Base-by-base conservation (phyloP, 202 grass and related monocot species). In the Hordeum pubiflorum region DNA sequence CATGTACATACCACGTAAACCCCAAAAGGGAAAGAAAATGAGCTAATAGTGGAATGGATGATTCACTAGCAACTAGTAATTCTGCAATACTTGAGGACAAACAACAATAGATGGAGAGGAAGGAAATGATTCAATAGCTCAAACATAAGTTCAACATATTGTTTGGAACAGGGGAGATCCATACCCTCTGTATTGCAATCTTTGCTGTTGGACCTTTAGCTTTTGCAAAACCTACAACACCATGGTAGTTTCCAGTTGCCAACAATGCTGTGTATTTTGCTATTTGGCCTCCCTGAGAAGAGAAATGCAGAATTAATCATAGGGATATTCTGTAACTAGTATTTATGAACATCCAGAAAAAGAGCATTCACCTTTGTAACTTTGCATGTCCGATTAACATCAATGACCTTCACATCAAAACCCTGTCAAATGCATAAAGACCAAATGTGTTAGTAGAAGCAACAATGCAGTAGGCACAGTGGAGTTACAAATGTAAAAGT, bases 211-310 rank as follows among this genome's bases (percentile, higher is more conserved):
- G 88, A 5, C 90, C 92, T 85, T 93, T 94, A 81, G 90, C 92
- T 91, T 85, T 98, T 63, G 90, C 90, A 76, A 98, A 98, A 73
- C 95, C 92, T 40, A 98, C 90, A 63, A 98, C 95, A 82, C 95
- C 95, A 88, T 98, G 72, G 80, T 94, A 94, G 77, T 98, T 98
- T 82, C 95, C 92, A 86, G 95, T 98, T 59, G 92, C 92, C 77
- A 98, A 60, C 55, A 98, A 58, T 63, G 95, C 95, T 11, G 90
- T 94, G 78, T 58, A 98, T 82, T 94, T 98, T 74, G 86, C 90
- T 74, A 98, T 60, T 93, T 93, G 95, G 60, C 95, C 95, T 80
- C 92, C 95, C 95, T 98, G 81, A 17, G 46, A 80, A 58, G 41
- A 27, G 12, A 41, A 55, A 85, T 46, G 64, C 26, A 71, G 79